Conservation (phyloP, 208 protist genomes). For the Wallacemonas sp. region DNA sequence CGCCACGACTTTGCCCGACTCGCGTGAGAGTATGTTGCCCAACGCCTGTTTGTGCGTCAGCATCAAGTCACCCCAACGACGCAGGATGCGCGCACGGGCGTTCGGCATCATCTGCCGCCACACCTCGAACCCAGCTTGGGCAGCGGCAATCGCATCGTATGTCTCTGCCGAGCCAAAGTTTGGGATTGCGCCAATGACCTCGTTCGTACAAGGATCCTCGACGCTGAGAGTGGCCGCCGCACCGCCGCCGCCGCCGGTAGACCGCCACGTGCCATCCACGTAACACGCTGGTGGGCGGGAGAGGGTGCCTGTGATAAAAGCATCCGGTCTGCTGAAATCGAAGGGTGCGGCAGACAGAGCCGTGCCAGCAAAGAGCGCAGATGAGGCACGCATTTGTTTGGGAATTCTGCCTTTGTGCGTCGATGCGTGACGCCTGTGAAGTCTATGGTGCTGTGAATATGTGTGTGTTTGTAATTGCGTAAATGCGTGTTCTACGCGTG, state of each 20-base stretch:
- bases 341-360: neutral
- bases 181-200: conserved; percentile 56
- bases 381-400: neutral
- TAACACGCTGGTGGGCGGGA: conserved; percentile 49
- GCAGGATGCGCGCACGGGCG: conserved; percentile 62
- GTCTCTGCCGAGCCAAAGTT: conserved; percentile 52
- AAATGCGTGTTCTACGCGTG: too few relatives aligned
- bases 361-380: neutral
- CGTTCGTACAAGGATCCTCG: conserved; percentile 79
- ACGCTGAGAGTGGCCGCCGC: conserved; percentile 41
- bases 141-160: conserved; percentile 54
- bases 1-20: conserved; percentile 78
- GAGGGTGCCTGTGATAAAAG: conserved; percentile 19
- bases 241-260: conserved; percentile 12
- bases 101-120: conserved; percentile 67
- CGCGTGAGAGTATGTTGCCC: conserved; percentile 66
- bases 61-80: conserved; percentile 69
- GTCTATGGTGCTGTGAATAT: too few relatives aligned
- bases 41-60: conserved; percentile 40
- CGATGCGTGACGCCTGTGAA: too few relatives aligned
- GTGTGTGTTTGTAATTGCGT: too few relatives aligned
- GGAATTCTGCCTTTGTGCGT: too few relatives aligned
- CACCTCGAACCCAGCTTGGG: conserved; percentile 52
- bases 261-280: conserved; percentile 68
- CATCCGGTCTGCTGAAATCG: neutral